phyloP scores from a whole-genome alignment of 2,329 filamentous ascomycete species.

The Xylariales sp. region DNA sequence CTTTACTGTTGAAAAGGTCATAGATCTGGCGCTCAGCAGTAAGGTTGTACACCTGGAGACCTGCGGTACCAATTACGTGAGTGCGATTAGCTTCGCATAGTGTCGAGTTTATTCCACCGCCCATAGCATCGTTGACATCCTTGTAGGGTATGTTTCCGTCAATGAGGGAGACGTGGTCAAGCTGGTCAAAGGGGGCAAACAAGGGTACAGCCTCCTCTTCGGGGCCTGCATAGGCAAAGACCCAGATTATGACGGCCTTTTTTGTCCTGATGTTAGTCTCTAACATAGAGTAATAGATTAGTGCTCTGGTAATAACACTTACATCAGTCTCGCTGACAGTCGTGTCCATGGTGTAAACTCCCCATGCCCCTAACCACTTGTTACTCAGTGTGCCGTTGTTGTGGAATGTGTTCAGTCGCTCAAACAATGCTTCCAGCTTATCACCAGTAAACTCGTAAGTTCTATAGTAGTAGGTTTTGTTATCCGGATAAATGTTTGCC shows the following conservation, averaged over 20 bases:
- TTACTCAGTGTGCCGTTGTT: neutral
- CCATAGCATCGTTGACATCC: conserved; percentile 7
- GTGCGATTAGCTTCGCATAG: neutral
- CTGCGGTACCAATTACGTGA: conserved; percentile 9
- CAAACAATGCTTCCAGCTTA: conserved; percentile 16
- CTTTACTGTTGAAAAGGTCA: conserved; percentile 11
- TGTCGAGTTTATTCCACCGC: neutral
- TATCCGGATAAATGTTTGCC: conserved; percentile 25
- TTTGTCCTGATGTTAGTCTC: neutral
- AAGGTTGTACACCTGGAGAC: conserved; percentile 17
- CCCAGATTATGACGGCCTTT: conserved; percentile 15
- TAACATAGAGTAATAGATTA: neutral
- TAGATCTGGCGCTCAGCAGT: conserved; percentile 16
- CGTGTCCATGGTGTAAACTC: conserved; percentile 2
- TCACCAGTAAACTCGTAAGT: conserved; percentile 14
- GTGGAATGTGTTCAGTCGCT: conserved; percentile 10
- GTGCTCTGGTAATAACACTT: conserved; percentile 1
- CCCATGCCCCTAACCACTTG: neutral
- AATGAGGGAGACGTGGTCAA: conserved; percentile 8
- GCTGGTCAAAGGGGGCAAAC: conserved; percentile 16
- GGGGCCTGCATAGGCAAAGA: conserved; percentile 17
- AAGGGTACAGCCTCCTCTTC: conserved; percentile 14
- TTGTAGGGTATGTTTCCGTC: conserved; percentile 14
- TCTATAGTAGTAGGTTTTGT: conserved; percentile 16
- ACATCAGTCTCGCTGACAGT: conserved; percentile 11